Evolutionary conservation across 1,284 basidiomycete genomes (phyloP).

Genomic region (Cutaneotrichosporon curvatum): DNA sequence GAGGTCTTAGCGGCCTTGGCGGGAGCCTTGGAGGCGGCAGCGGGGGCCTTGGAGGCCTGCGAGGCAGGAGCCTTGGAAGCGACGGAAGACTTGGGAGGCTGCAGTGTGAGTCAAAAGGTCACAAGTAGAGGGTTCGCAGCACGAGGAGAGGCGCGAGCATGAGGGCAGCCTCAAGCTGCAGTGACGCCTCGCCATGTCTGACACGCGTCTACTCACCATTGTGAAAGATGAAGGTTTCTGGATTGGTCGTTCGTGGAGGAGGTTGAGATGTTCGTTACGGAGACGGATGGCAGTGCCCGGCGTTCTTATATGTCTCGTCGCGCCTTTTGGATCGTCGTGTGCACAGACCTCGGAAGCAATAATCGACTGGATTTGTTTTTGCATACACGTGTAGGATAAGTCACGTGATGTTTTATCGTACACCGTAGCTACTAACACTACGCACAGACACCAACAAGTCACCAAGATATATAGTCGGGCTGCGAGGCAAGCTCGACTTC

Average conservation of each 20-base stretch:
- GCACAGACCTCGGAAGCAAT: not conserved
- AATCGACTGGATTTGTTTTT: too few species aligned
- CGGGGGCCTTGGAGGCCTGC: slow-evolving; percentile 42
- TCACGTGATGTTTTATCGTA: too few species aligned
- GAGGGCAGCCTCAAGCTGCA: too few species aligned
- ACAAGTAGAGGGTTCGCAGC: too few species aligned
- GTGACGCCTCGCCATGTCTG: too few species aligned
- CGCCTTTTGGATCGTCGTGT: not conserved
- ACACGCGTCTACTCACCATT: slow-evolving; percentile 29
- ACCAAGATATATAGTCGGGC: not conserved
- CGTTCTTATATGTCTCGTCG: too few species aligned
- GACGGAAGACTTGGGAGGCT: slow-evolving; percentile 46
- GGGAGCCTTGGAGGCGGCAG: slow-evolving; percentile 50
- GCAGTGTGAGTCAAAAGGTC: slow-evolving; percentile 35
- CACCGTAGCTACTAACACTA: too few species aligned
- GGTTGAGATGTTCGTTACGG: not conserved
- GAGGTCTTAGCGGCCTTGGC: slow-evolving; percentile 71
- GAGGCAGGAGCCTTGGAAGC: slow-evolving; percentile 59
- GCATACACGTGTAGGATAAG: too few species aligned
- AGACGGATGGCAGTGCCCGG: too few species aligned
- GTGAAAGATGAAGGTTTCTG: slow-evolving; percentile 19
- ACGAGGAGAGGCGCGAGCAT: too few species aligned
- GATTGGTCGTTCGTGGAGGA: slow-evolving; percentile 15
- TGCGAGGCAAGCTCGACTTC: not conserved
- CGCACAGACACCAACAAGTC: not conserved